A percentile compares a stretch with the other conserved stretches of the same genome.
These are phyloP conservation scores for Sarocladiaceae sp. DNA, from an alignment of 2,329 filamentous ascomycete species.

Conservation along the genomic window DNA sequence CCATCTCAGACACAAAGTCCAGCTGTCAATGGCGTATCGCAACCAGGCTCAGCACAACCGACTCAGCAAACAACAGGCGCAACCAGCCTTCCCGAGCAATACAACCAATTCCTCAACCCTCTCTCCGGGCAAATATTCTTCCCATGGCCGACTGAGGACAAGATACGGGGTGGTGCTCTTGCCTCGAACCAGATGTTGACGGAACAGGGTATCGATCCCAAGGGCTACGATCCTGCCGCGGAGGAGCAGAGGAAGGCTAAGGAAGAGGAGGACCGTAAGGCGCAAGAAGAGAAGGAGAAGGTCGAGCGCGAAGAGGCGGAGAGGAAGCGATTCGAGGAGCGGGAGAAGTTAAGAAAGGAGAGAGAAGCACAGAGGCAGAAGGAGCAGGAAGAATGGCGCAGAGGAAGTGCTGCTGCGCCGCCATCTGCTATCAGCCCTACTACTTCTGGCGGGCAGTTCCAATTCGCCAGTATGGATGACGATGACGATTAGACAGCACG, in stretches of 20 bases:
- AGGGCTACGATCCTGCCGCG: slow-evolving; percentile 52
- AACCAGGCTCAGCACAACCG: slow-evolving; percentile 11
- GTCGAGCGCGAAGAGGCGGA: slow-evolving; percentile 43
- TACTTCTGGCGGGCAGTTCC: slow-evolving; percentile 39
- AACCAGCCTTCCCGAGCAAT: slow-evolving; percentile 43
- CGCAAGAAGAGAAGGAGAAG: slow-evolving; percentile 42
- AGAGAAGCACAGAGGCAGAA: slow-evolving; percentile 26
- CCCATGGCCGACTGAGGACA: slow-evolving; percentile 71
- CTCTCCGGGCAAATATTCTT: slow-evolving; percentile 58
- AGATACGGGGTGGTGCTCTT: slow-evolving; percentile 65
- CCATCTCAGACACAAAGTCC: slow-evolving; percentile 31
- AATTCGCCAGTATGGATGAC: slow-evolving; percentile 50
- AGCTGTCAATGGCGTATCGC: slow-evolving; percentile 25
- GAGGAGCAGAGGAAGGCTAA: slow-evolving; percentile 48
- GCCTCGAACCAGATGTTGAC: slow-evolving; percentile 58
- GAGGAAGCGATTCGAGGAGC: slow-evolving; percentile 33
- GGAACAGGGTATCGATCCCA: slow-evolving; percentile 59
- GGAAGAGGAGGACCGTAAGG: slow-evolving; percentile 45
- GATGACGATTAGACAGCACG: slow-evolving; percentile 28
- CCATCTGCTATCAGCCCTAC: background rate
- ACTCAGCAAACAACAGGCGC: slow-evolving; percentile 27
- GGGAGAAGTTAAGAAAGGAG: slow-evolving; percentile 35
- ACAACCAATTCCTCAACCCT: slow-evolving; percentile 51
- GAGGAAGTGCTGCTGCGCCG: slow-evolving; percentile 28
- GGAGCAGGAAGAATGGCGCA: slow-evolving; percentile 27